Percentiles rank a stretch among this genome's conserved stretches.
phyloP scores from a whole-genome alignment of 495 filamentous ascomycete species.

The Talaromyces stipitatus region DNA sequence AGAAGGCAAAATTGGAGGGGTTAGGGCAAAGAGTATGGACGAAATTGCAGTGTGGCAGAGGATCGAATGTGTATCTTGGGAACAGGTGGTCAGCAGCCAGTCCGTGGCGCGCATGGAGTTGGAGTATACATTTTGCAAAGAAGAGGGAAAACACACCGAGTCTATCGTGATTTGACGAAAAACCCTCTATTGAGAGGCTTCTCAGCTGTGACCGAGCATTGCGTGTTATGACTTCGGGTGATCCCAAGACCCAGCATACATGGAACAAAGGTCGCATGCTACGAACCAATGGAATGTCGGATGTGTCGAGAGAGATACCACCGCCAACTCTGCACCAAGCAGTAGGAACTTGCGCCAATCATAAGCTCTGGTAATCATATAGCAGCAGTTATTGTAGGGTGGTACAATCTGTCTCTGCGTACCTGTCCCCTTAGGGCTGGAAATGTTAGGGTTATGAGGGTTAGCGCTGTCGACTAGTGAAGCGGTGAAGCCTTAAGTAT shows the following conservation, averaged over 20 bases:
- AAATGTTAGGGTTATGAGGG: background rate
- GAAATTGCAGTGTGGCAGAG: conserved; percentile 18
- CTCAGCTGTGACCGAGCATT: too few species aligned
- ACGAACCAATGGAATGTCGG: too few species aligned
- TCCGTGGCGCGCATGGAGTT: conserved; percentile 17
- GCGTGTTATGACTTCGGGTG: too few species aligned
- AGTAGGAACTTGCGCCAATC: too few species aligned
- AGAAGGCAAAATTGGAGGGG: conserved; percentile 7
- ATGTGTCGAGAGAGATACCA: too few species aligned
- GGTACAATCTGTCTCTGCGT: too few species aligned
- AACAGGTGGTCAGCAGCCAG: conserved; percentile 10
- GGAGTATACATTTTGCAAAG: conserved; percentile 19
- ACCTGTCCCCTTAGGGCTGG: background rate
- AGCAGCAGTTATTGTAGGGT: too few species aligned
- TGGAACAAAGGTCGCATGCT: too few species aligned
- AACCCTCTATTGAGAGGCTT: background rate
- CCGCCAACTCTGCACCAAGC: too few species aligned
- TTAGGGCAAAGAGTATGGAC: conserved; percentile 14
- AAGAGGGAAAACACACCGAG: conserved; percentile 14
- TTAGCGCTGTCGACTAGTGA: background rate
- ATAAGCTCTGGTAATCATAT: too few species aligned
- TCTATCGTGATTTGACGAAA: conserved; percentile 11
- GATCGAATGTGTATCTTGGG: conserved; percentile 17
- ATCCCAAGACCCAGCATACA: too few species aligned
- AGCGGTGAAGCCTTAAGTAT: background rate